phyloP scores from a whole-genome alignment of 768 basidiomycete genomes.

The Mycena olivaceomarginata region DNA sequence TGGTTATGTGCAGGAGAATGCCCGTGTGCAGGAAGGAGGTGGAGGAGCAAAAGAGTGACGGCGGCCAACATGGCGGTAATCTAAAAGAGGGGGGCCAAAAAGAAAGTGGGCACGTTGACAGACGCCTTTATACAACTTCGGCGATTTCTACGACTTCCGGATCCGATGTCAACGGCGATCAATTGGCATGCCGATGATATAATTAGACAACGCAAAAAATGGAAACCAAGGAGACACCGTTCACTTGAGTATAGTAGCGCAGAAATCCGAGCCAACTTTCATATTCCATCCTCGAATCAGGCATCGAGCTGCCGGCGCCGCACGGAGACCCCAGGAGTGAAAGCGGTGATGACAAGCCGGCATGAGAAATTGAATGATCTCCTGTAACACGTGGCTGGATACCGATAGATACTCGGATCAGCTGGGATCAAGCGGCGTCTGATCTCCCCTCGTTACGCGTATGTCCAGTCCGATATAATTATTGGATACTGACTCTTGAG shows the following conservation, averaged over 20 bases:
- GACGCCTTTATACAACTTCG: background rate
- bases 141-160: background rate
- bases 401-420: no score
- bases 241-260: background rate
- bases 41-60: background rate
- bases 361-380: background rate
- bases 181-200: background rate
- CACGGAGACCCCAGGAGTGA: background rate
- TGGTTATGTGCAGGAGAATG: background rate
- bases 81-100: background rate
- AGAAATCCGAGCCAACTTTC: background rate
- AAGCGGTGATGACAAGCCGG: slow-evolving; percentile 1
- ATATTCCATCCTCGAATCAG: slow-evolving; percentile 1
- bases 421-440: no score
- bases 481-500: no score
- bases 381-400: no score
- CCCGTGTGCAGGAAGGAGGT: slow-evolving; percentile 1
- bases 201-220: background rate
- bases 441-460: no score
- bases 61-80: slow-evolving; percentile 5
- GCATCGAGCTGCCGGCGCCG: background rate
- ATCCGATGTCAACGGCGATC: background rate
- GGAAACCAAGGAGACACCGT: background rate
- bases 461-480: no score
- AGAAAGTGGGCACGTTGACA: background rate